Percentiles rank a stretch among this genome's conserved stretches.
Evolutionary conservation across 306 rosid genomes (phyloP).

Genomic region (Sphenostylis stenocarpa): DNA sequence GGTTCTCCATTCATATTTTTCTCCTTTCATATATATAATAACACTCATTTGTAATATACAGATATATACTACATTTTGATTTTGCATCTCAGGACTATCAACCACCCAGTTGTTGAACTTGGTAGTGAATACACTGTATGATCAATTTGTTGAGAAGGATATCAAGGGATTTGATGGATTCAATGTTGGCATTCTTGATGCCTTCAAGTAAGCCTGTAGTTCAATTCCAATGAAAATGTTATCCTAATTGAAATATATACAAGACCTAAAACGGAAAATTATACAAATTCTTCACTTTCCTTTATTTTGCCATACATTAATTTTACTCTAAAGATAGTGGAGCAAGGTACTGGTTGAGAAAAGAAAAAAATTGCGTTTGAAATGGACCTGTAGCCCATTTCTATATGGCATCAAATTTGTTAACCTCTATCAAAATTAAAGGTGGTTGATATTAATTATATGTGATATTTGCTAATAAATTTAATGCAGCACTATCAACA

Average conservation of each 20-base stretch:
- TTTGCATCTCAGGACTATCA: conserved; percentile 41
- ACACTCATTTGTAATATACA: background rate
- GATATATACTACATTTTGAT: conserved; percentile 5
- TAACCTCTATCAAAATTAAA: background rate
- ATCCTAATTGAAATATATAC: too few relatives aligned
- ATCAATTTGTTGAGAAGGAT: conserved; percentile 30
- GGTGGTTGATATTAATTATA: background rate
- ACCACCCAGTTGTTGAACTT: conserved; percentile 30
- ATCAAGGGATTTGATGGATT: conserved; percentile 35
- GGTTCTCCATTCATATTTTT: conserved; percentile 37
- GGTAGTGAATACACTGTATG: conserved; percentile 23
- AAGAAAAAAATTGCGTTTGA: too few relatives aligned
- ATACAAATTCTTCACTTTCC: too few relatives aligned
- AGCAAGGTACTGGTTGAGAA: too few relatives aligned
- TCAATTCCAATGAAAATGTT: background rate
- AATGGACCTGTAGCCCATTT: too few relatives aligned
- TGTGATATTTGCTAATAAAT: background rate
- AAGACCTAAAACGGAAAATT: too few relatives aligned
- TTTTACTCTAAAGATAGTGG: too few relatives aligned
- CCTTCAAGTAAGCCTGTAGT: conserved; percentile 51
- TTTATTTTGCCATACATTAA: too few relatives aligned
- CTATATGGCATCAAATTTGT: too few relatives aligned
- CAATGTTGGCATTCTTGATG: conserved; percentile 50
- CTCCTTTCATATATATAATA: background rate
- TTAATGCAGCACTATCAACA: conserved; percentile 56